Evolutionary conservation across 2,329 filamentous ascomycete species (phyloP).

Genomic region (Xylaria sp.): DNA sequence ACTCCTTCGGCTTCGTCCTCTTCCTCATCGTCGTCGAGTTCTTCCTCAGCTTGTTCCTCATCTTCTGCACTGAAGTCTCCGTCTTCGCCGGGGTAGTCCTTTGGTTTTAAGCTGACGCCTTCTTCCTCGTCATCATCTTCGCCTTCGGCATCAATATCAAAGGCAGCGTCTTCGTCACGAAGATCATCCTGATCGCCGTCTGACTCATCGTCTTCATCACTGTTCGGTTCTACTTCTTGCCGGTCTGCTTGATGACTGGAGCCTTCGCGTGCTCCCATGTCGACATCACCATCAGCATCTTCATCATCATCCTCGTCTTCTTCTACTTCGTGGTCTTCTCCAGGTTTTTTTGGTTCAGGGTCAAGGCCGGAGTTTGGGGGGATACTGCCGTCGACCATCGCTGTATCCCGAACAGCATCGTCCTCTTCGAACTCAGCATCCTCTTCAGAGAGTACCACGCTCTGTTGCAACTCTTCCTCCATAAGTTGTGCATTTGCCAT

Average conservation of each 20-base stretch:
- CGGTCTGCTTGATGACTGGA: conserved; percentile 24
- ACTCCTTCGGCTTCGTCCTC: conserved; percentile 65
- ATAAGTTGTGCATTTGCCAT: conserved; percentile 66
- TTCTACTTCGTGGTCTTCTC: conserved; percentile 41
- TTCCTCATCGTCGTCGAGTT: conserved; percentile 48
- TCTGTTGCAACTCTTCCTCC: conserved; percentile 68
- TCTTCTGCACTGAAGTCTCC: conserved; percentile 50
- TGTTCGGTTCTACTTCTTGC: conserved; percentile 43
- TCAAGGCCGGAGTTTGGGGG: conserved; percentile 35
- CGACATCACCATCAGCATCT: conserved; percentile 44
- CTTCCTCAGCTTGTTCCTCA: conserved; percentile 46
- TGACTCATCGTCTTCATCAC: conserved; percentile 44
- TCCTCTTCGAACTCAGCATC: conserved; percentile 54
- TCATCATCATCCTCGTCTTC: conserved; percentile 37
- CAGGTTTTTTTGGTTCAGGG: neutral
- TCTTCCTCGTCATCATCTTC: conserved; percentile 55
- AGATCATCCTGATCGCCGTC: conserved; percentile 49
- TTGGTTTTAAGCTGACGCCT: conserved; percentile 21
- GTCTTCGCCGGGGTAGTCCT: conserved; percentile 37
- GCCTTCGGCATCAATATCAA: conserved; percentile 56
- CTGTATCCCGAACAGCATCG: conserved; percentile 49
- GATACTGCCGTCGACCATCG: conserved; percentile 44
- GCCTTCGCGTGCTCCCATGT: conserved; percentile 37
- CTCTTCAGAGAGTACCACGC: conserved; percentile 63
- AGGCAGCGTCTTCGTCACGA: conserved; percentile 52